Conservation (phyloP, 495 filamentous ascomycete genomes). For the Chaetomium fimeti region DNA sequence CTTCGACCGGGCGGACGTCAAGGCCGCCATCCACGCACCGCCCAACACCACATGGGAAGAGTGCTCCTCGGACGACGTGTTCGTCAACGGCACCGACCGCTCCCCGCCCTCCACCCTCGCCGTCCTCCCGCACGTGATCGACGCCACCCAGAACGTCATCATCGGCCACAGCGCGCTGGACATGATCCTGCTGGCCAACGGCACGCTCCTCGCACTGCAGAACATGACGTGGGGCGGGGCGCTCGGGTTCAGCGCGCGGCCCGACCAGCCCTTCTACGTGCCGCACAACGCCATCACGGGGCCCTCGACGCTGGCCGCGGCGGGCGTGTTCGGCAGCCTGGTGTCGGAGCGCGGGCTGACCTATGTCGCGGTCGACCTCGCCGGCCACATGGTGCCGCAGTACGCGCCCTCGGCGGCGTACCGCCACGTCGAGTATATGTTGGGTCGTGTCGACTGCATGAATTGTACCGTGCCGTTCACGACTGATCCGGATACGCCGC, state of each 20-base stretch:
- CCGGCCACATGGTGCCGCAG: conserved; percentile 66
- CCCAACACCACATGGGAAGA: conserved; percentile 55
- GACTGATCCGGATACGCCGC: conserved; percentile 21
- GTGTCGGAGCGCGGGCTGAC: conserved; percentile 70
- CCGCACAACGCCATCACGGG: conserved; percentile 55
- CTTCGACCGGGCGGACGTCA: conserved; percentile 76
- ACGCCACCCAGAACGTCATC: conserved; percentile 65
- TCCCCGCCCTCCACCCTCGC: conserved; percentile 50
- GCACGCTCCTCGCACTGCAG: conserved; percentile 69
- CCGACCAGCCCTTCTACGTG: conserved; percentile 61
- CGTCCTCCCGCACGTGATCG: conserved; percentile 69
- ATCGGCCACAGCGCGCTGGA: conserved; percentile 65
- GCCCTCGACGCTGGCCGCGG: conserved; percentile 45
- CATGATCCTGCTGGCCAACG: conserved; percentile 60
- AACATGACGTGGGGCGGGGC: conserved; percentile 82
- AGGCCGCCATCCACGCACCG: conserved; percentile 70
- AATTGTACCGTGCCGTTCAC: conserved; percentile 38
- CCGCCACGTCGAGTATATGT: conserved; percentile 65
- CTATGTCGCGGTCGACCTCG: conserved; percentile 56
- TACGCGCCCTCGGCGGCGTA: conserved; percentile 64
- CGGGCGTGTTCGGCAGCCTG: conserved; percentile 59
- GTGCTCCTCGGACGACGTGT: conserved; percentile 55
- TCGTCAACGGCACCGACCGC: conserved; percentile 49
- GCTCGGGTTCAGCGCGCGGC: conserved; percentile 63
- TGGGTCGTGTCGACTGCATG: conserved; percentile 56